A percentile compares a stretch with the other conserved stretches of the same genome.
Evolutionary conservation across 2,329 filamentous ascomycete genomes (phyloP).

Genomic region (Metarhizium brunneum): DNA sequence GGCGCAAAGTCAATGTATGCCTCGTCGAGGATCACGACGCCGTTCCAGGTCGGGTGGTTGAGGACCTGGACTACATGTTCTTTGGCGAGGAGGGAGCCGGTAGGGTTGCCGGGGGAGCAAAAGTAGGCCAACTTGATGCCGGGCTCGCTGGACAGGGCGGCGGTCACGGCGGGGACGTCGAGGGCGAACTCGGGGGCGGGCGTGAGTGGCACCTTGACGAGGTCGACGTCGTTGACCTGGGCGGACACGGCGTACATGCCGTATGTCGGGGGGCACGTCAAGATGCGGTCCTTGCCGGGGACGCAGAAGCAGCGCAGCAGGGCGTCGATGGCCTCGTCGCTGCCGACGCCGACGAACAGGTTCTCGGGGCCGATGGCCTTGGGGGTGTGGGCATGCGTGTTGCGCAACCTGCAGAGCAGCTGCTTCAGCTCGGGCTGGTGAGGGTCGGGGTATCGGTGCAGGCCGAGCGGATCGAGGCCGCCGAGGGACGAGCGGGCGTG

Average conservation of each 20-base stretch:
- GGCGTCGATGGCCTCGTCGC: slow-evolving; percentile 93
- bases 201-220: slow-evolving; percentile 79
- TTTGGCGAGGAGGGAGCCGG: slow-evolving; percentile 69
- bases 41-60: slow-evolving; percentile 88
- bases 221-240: slow-evolving; percentile 81
- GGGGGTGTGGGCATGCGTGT: slow-evolving; percentile 70
- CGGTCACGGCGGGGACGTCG: slow-evolving; percentile 59
- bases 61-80: slow-evolving; percentile 64
- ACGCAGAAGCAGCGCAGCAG: slow-evolving; percentile 88
- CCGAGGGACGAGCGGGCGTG: slow-evolving; percentile 24
- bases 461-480: slow-evolving; percentile 62
- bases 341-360: slow-evolving; percentile 90
- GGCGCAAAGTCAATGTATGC: slow-evolving; percentile 92
- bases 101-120: slow-evolving; percentile 93
- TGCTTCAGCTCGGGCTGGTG: slow-evolving; percentile 85
- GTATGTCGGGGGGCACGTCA: slow-evolving; percentile 94
- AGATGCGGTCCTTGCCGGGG: slow-evolving; percentile 78
- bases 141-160: slow-evolving; percentile 47
- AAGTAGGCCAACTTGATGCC: slow-evolving; percentile 84
- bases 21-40: slow-evolving; percentile 86
- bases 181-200: slow-evolving; percentile 64
- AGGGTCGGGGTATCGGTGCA: slow-evolving; percentile 94
- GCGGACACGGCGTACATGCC: slow-evolving; percentile 97
- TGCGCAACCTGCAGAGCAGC: slow-evolving; percentile 77
- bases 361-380: slow-evolving; percentile 69